Evolutionary conservation across 2,329 filamentous ascomycete genomes (phyloP).

Genomic region (Sporothrix luriei): DNA sequence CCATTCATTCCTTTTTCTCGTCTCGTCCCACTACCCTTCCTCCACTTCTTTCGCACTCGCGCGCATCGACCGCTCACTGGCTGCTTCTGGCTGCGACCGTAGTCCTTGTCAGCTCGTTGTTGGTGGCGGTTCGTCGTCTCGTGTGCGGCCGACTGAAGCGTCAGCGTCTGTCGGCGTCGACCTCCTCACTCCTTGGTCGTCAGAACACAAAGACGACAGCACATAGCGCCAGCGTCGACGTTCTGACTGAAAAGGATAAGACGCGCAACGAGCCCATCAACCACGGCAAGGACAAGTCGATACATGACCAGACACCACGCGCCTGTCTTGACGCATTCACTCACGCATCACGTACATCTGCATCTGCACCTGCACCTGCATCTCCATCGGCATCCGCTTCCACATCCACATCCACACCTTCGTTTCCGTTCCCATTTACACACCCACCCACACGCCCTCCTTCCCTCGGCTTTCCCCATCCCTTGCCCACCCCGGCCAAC

Average conservation of each 20-base stretch:
- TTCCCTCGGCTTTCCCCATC: not conserved
- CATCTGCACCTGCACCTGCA: not conserved
- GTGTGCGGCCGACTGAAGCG: not conserved
- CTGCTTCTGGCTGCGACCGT: constrained; percentile 15
- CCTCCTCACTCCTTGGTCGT: not conserved
- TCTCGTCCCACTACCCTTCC: no score
- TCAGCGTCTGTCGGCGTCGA: not conserved
- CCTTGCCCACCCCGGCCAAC: not conserved
- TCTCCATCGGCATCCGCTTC: not conserved
- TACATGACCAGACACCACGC: not conserved
- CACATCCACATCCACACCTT: not conserved
- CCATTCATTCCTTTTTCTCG: no score
- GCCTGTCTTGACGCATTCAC: not conserved
- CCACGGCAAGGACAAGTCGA: not conserved
- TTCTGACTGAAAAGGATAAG: not conserved
- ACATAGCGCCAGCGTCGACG: not conserved
- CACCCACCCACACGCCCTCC: not conserved
- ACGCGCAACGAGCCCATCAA: not conserved
- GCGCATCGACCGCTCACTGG: constrained; percentile 15
- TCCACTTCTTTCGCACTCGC: not conserved
- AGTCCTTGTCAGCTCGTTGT: constrained; percentile 27
- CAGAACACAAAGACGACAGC: not conserved
- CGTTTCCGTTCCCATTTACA: not conserved
- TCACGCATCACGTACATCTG: not conserved
- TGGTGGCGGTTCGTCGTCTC: not conserved